These are phyloP conservation scores for Erigeron canadensis DNA, from an alignment of 129 eudicot species.

Conservation along the genomic window DNA sequence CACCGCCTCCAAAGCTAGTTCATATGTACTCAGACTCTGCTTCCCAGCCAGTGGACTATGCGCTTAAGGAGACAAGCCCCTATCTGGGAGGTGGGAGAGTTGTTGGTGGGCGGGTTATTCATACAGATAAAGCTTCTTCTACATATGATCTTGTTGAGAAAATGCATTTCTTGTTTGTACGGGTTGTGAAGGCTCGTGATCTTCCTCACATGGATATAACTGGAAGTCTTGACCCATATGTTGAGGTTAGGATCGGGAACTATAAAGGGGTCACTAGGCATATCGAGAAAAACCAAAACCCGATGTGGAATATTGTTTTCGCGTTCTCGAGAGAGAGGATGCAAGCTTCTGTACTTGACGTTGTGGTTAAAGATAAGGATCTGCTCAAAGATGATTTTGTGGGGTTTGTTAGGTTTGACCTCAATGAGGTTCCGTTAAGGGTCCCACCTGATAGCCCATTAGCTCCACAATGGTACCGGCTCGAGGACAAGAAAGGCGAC, in stretches of 20 bases:
- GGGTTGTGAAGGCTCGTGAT: constrained; percentile 97
- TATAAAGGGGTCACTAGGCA: constrained; percentile 91
- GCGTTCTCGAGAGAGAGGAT: constrained; percentile 89
- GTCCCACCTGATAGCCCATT: constrained; percentile 98
- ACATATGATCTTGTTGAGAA: constrained; percentile 93
- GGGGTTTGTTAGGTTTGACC: constrained; percentile 81
- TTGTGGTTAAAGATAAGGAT: constrained; percentile 88
- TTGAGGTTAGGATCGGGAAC: constrained; percentile 88
- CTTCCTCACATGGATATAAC: constrained; percentile 94
- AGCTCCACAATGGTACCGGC: constrained; percentile 95
- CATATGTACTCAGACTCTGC: constrained; percentile 75
- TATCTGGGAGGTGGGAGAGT: constrained; percentile 92
- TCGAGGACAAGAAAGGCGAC: constrained; percentile 80
- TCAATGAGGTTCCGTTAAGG: constrained; percentile 83
- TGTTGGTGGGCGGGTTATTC: constrained; percentile 87
- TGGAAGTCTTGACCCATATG: constrained; percentile 92
- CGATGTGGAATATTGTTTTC: constrained; percentile 85
- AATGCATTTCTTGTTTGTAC: constrained; percentile 91
- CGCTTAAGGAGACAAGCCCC: constrained; percentile 96
- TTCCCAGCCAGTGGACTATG: constrained; percentile 79
- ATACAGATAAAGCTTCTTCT: constrained; percentile 58
- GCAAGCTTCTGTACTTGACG: constrained; percentile 91
- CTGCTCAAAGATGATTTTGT: constrained; percentile 88
- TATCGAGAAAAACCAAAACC: constrained; percentile 86
- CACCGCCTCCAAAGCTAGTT: constrained; percentile 75